Evolutionary conservation across 306 rosid species (phyloP).

Genomic region (Mimosa pudica): DNA sequence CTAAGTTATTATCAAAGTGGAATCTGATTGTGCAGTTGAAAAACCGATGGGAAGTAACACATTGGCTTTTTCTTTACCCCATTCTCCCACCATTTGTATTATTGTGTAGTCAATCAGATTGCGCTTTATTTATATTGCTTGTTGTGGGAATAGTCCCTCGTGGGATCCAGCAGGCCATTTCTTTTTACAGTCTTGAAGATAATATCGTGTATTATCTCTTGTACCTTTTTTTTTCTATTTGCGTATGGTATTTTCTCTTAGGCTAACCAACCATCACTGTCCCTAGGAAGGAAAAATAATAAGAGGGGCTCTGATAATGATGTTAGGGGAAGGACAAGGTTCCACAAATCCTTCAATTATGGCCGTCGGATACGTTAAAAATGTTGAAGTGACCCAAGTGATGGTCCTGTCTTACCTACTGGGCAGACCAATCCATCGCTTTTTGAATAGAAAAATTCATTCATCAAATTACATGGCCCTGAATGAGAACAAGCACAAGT

Average conservation of each 20-base stretch:
- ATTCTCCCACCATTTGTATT: slow-evolving; percentile 30
- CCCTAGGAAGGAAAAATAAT: not conserved
- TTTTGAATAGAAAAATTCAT: slow-evolving; percentile 25
- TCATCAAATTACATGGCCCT: slow-evolving; percentile 42
- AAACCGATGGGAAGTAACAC: slow-evolving; percentile 45
- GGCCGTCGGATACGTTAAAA: slow-evolving; percentile 37
- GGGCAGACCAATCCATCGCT: slow-evolving; percentile 31
- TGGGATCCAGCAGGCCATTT: slow-evolving; percentile 21
- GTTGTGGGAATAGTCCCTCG: slow-evolving; percentile 42
- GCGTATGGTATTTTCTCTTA: slow-evolving; percentile 5
- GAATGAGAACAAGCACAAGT: slow-evolving; percentile 29
- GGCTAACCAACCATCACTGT: slow-evolving; percentile 40
- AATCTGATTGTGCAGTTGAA: slow-evolving; percentile 63
- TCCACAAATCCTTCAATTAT: slow-evolving; percentile 29
- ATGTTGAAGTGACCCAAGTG: slow-evolving; percentile 28
- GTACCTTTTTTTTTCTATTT: not conserved
- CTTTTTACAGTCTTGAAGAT: slow-evolving; percentile 22
- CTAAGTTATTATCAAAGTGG: slow-evolving; percentile 50
- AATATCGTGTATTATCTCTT: not conserved
- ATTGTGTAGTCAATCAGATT: not conserved
- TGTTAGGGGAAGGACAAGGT: slow-evolving; percentile 33
- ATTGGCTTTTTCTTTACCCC: slow-evolving; percentile 30
- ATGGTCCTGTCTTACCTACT: slow-evolving; percentile 55
- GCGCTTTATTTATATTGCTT: slow-evolving; percentile 47
- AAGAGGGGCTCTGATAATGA: slow-evolving; percentile 32